Conservation (phyloP, 2,329 filamentous ascomycete species). For the Arthrobotrys entomopaga region DNA sequence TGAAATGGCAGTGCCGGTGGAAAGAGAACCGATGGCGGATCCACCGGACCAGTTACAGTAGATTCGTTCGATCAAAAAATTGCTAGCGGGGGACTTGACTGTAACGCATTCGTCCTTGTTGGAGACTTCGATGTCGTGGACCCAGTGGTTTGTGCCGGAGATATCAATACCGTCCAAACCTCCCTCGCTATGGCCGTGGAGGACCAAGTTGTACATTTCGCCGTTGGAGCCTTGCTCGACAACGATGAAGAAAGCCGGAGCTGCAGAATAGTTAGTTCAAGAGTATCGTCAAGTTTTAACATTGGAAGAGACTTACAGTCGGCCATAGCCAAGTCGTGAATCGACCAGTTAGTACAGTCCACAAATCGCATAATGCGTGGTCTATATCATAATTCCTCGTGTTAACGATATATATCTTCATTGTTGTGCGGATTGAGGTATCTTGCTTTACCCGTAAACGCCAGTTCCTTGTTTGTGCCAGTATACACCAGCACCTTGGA, state of each 20-base stretch:
- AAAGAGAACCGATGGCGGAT: constrained; percentile 55
- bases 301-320: background rate
- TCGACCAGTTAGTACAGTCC: constrained; percentile 42
- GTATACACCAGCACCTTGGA: constrained; percentile 50
- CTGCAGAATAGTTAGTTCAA: constrained; percentile 1
- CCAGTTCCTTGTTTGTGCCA: constrained; percentile 7
- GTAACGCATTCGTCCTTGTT: constrained; percentile 57
- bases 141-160: constrained; percentile 54
- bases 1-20: constrained; percentile 46
- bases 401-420: background rate
- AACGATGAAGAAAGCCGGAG: constrained; percentile 55
- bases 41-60: constrained; percentile 57
- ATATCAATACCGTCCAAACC: constrained; percentile 56
- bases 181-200: constrained; percentile 56
- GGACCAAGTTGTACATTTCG: constrained; percentile 55
- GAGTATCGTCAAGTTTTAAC: background rate
- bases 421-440: background rate
- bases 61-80: constrained; percentile 57
- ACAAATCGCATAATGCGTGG: constrained; percentile 37
- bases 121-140: constrained; percentile 57
- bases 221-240: constrained; percentile 54
- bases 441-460: background rate
- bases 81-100: constrained; percentile 56
- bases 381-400: background rate
- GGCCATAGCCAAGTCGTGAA: constrained; percentile 54